Base-by-base conservation (phyloP, 2,329 filamentous ascomycete genomes). In the Aspergillus cejpii region DNA sequence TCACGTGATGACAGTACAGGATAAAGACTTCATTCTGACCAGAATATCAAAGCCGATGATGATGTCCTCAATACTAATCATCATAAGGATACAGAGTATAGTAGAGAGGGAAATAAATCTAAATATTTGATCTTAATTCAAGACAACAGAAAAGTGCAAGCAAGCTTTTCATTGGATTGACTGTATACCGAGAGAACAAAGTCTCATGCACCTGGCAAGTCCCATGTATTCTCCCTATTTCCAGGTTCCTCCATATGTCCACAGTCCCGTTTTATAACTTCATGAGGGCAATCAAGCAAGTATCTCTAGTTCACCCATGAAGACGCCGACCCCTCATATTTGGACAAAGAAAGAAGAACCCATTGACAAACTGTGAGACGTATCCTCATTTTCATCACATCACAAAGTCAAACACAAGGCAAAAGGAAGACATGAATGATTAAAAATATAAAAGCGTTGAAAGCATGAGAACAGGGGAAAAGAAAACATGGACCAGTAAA, bases 341-440 rank as follows among this genome's bases (percentile, higher is more conserved):
- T 47, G 51, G 48, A 56, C 51, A 59, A 43, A 39, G 42, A 50
- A 51, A 53, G 37, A 54, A 44, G 46, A 46, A 49, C 48, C 48
- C 47, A 53, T 51, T 45, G 45, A 51, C 43, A 53, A 45, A 34
- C 15, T 50, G 54, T 44, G 45, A 52, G 53, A 49, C 53, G 41
- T 52, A 43, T 50, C 50, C 49, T 56, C 55, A 47, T 53, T 51
- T 52, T 53, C 56, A 47, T 56, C 44, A 53, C 48, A 50, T 47
- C 44, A 34, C 14, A 56, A 49, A 43, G 45, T 50, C 48, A 42
- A 28, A 47, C 46, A 40, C 39, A 49, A 44, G 45, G 48, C 40
- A 50, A 51, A 36, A 49, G 52, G 50, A 54, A 55, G 47, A 52
- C 47, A 57, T 44, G 26, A 39, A 50, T 44, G 42, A 45, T 34